Evolutionary conservation across 352 stramenopile genomes (phyloP), one percentile per base, ranked within the genome.

Genomic region (Pythium aphanidermatum): DNA sequence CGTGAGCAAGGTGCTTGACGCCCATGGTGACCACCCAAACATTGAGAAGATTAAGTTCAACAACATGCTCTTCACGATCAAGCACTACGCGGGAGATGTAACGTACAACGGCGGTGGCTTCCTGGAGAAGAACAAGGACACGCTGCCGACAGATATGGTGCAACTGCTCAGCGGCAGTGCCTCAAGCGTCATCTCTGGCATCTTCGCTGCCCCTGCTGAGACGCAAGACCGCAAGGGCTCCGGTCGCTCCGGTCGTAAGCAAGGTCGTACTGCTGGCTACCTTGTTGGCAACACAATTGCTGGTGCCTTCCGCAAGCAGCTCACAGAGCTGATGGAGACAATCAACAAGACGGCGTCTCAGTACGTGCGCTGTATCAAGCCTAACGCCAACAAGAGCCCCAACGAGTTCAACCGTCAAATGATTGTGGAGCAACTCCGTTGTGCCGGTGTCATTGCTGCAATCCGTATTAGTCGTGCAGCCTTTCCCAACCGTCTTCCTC

Each of bases 341-440:
- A 91, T 96, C 47, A 88, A 76, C 60, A 87, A 86, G 65, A 95
- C 83, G n/a, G 71, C 66, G 20, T 86, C 78, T 10, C 75, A 89
- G 59, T 96, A 95, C 48, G 82, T 96, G 27, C 84, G 85, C 11
- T 95, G 82, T 49, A 94, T 96, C 74, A 96, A 96, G 60, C 85
- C 95, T 9, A 96, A 96, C 50, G 73, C 74, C 16, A 87, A 89
- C 70, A 92, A 95, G 63, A 85, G 72, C 27, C 69, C 79, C 4
- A 50, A 61, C 12, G 72, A 89, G 57, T 94, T 92, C 38, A 74
- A 99, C 45, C 72, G 79, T 12, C 43, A 66, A 24, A 87, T 89
- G 79, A 92, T 95, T 56, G 77, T 94, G 28, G 83, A 95, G 51
- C 83, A 95, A 58, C 68, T 95, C 14, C 78, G 84, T 27, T 95